A percentile compares a stretch with the other conserved stretches of the same genome.
phyloP scores from a whole-genome alignment of 2,329 filamentous ascomycete genomes.

The Hawksworthiomyces lignivorus region DNA sequence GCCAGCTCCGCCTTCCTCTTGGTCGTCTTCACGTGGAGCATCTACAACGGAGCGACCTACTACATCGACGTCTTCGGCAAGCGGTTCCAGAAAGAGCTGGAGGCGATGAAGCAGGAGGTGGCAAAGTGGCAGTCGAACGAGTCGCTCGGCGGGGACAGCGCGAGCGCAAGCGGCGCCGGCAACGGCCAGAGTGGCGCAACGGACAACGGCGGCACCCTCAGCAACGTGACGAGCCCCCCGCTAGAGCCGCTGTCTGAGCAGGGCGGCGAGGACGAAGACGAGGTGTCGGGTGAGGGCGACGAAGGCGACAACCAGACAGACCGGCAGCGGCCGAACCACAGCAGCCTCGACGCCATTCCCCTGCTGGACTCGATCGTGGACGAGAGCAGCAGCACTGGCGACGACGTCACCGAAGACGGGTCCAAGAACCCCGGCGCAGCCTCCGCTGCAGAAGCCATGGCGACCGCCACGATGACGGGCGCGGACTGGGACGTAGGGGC shows the following conservation, averaged over 20 bases:
- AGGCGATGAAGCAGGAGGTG: slow-evolving; percentile 81
- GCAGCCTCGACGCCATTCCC: slow-evolving; percentile 48
- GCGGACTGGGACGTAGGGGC: slow-evolving; percentile 28
- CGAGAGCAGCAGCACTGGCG: background rate
- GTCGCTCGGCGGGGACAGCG: slow-evolving; percentile 30
- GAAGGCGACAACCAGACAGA: slow-evolving; percentile 16
- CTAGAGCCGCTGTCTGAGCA: slow-evolving; percentile 7
- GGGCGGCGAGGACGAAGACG: slow-evolving; percentile 11
- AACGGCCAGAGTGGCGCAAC: background rate
- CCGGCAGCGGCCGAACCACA: slow-evolving; percentile 13
- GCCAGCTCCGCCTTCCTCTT: slow-evolving; percentile 70
- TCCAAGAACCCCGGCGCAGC: slow-evolving; percentile 2
- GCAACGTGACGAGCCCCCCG: slow-evolving; percentile 12
- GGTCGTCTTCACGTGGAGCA: slow-evolving; percentile 83
- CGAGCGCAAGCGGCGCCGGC: slow-evolving; percentile 14
- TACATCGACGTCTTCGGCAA: slow-evolving; percentile 98
- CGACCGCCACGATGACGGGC: slow-evolving; percentile 12
- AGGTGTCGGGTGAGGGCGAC: slow-evolving; percentile 15
- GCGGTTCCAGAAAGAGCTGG: slow-evolving; percentile 92
- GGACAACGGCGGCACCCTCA: slow-evolving; percentile 5
- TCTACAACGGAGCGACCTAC: slow-evolving; percentile 94
- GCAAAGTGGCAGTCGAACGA: slow-evolving; percentile 65
- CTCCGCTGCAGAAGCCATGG: slow-evolving; percentile 9
- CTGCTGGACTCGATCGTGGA: slow-evolving; percentile 42
- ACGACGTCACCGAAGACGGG: slow-evolving; percentile 3